Conservation (phyloP, 768 basidiomycete species). For the Exidia glandulosa region DNA sequence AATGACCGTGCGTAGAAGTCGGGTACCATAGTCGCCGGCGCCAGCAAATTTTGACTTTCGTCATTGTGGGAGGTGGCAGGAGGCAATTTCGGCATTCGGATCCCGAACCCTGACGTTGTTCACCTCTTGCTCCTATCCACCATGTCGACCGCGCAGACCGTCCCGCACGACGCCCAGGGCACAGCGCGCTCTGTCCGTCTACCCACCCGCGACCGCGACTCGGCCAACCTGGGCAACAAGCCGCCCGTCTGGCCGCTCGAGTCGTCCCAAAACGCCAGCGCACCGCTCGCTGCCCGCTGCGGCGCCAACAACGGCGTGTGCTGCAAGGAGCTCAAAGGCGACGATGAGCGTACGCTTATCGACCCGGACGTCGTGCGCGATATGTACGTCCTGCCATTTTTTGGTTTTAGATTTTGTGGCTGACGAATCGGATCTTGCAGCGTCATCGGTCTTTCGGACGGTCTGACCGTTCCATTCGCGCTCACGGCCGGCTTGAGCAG, state of each 20-base stretch:
- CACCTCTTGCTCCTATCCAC: neutral
- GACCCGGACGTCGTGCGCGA: conserved; percentile 84
- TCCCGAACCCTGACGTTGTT: neutral
- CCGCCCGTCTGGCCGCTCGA: neutral
- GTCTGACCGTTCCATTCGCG: conserved; percentile 86
- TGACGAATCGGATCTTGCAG: conserved; percentile 25
- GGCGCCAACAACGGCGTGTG: conserved; percentile 44
- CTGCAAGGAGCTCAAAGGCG: conserved; percentile 76
- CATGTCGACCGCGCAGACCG: neutral
- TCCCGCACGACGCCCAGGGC: neutral
- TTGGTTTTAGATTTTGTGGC: neutral
- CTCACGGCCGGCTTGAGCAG: conserved; percentile 82
- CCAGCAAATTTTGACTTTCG: too few relatives aligned
- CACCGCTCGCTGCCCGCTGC: conserved; percentile 6
- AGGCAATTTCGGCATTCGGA: too few relatives aligned
- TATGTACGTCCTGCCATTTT: conserved; percentile 41
- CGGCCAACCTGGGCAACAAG: neutral
- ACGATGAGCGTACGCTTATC: conserved; percentile 69
- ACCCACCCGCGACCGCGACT: neutral
- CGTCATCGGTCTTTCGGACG: conserved; percentile 84
- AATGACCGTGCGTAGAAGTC: too few relatives aligned
- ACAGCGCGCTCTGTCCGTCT: neutral
- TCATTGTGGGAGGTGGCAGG: too few relatives aligned
- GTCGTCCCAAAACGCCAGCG: neutral
- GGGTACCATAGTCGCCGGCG: too few relatives aligned